These are phyloP conservation scores for Zygoascus meyerae DNA, from an alignment of 1,139 yeast species.

Conservation along the genomic window DNA sequence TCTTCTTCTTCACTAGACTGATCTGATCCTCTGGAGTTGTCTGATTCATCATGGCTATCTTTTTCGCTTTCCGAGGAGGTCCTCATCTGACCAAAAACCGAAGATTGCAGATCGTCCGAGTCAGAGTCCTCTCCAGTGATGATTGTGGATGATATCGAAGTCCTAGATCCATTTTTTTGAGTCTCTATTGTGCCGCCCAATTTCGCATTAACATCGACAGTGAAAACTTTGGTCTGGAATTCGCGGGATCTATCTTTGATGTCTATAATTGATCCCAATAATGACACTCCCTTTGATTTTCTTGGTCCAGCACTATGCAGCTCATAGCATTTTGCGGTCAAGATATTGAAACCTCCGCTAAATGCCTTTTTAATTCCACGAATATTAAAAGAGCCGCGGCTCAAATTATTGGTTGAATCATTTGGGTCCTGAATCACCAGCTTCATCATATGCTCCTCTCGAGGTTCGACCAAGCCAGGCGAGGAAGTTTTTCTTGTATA, in stretches of 20 bases:
- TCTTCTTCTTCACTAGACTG: background rate
- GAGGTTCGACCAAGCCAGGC: slow-evolving; percentile 27
- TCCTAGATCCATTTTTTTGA: no score
- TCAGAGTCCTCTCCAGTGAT: no score
- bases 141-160: no score
- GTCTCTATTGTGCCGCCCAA: slow-evolving; percentile 34
- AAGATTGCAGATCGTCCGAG: no score
- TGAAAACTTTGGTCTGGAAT: slow-evolving; percentile 28
- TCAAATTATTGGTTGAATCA: slow-evolving; percentile 73
- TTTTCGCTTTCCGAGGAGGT: no score
- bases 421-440: slow-evolving; percentile 89
- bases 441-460: slow-evolving; percentile 46
- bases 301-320: slow-evolving; percentile 53
- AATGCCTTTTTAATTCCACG: slow-evolving; percentile 80
- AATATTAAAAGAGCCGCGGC: slow-evolving; percentile 79
- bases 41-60: no score
- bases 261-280: slow-evolving; percentile 74
- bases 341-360: slow-evolving; percentile 82
- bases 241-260: slow-evolving; percentile 47
- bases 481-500: slow-evolving; percentile 56
- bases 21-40: slow-evolving; percentile 29
- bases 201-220: slow-evolving; percentile 24
- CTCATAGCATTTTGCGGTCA: slow-evolving; percentile 41
- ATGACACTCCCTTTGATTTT: slow-evolving; percentile 64
- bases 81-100: no score